phyloP scores from a whole-genome alignment of 179 eudicot genomes.

The Silene vulgaris region DNA sequence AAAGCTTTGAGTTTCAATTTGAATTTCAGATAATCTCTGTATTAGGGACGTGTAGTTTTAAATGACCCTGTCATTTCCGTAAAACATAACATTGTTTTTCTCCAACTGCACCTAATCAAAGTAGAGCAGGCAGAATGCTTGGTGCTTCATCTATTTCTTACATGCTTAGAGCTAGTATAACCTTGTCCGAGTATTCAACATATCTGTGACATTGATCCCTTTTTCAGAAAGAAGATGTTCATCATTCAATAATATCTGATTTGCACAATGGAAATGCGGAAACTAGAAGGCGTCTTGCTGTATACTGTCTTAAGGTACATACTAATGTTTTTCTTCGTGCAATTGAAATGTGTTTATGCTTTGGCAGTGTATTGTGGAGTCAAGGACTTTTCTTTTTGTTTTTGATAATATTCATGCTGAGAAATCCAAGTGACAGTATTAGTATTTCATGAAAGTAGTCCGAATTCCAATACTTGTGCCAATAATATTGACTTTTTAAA shows the following conservation, averaged over 20 bases:
- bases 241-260: slow-evolving; percentile 98
- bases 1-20: neutral
- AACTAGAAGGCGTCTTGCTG: slow-evolving; percentile 98
- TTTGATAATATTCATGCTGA: neutral
- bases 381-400: neutral
- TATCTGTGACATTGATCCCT: slow-evolving; percentile 19
- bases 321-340: slow-evolving; percentile 8
- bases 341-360: neutral
- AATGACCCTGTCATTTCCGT: neutral
- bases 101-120: neutral
- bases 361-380: slow-evolving; percentile 11
- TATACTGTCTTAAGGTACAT: slow-evolving; percentile 90
- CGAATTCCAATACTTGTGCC: neutral
- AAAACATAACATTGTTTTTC: neutral
- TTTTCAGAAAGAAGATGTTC: slow-evolving; percentile 98
- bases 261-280: slow-evolving; percentile 98
- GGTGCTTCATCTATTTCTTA: slow-evolving; percentile 6
- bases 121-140: neutral
- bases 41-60: neutral
- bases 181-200: neutral
- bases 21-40: neutral
- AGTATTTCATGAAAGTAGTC: slow-evolving; percentile 7
- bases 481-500: neutral
- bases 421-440: neutral
- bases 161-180: neutral